Evolutionary conservation across 2,329 filamentous ascomycete species (phyloP).

Genomic region (Fusarium torreyae): DNA sequence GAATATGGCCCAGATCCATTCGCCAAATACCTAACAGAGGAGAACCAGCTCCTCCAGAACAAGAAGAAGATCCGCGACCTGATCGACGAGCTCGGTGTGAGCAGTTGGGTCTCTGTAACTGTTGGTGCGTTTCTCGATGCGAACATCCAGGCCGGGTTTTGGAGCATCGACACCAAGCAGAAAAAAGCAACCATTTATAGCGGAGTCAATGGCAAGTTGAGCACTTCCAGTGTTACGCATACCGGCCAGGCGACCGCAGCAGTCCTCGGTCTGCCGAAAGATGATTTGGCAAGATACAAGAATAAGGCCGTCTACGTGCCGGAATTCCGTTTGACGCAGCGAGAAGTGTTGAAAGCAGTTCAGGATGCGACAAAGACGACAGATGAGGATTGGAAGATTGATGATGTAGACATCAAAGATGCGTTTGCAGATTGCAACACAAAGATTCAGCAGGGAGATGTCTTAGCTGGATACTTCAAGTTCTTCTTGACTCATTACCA

Average conservation of each 20-base stretch:
- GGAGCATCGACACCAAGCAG: slow-evolving; percentile 16
- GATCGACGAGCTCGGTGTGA: slow-evolving; percentile 26
- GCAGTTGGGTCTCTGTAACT: slow-evolving; percentile 30
- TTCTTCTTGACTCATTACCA: slow-evolving; percentile 33
- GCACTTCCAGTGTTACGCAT: slow-evolving; percentile 2
- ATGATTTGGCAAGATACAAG: slow-evolving; percentile 12
- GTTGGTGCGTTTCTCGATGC: slow-evolving; percentile 26
- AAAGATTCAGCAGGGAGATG: slow-evolving; percentile 14
- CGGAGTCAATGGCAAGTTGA: slow-evolving; percentile 4
- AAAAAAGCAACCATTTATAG: slow-evolving; percentile 22
- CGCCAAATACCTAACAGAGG: slow-evolving; percentile 3
- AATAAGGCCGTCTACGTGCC: slow-evolving; percentile 29
- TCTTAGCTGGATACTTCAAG: slow-evolving; percentile 11
- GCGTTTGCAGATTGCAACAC: slow-evolving; percentile 10
- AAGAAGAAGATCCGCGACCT: slow-evolving; percentile 28
- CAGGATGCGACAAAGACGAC: slow-evolving; percentile 10
- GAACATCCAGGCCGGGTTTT: slow-evolving; percentile 21
- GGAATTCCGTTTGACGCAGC: slow-evolving; percentile 4
- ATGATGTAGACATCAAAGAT: slow-evolving; percentile 4
- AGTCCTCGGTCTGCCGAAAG: slow-evolving; percentile 4
- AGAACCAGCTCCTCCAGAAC: slow-evolving; percentile 23
- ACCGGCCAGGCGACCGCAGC: slow-evolving; percentile 19
- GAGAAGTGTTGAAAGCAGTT: slow-evolving; percentile 23
- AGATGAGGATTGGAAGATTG: slow-evolving; percentile 23
- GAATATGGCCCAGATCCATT: slow-evolving; percentile 35